Evolutionary conservation across 2,329 filamentous ascomycete species (phyloP), one percentile per base, ranked within the genome.

Genomic region (Tolypocladium tropicale): DNA sequence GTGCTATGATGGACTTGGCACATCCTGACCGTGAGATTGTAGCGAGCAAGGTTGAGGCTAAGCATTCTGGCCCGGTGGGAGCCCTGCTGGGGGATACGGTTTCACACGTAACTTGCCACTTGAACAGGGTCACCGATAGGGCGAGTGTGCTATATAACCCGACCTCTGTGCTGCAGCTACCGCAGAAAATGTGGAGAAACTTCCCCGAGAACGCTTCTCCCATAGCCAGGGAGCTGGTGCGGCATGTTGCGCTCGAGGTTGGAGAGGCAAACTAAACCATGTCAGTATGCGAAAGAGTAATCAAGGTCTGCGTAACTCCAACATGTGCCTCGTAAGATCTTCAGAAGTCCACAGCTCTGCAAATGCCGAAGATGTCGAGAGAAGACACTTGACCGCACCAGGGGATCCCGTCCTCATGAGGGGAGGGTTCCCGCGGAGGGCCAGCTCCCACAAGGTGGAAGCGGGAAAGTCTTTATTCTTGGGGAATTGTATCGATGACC

Each of bases 401-500:
- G 53, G 61, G 60, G 62, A 76, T 76, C 77, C 79, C 77, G 61
- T 73, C 72, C 65, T 41, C 52, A 41, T 39, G 64, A 56, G 56
- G 63, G 70, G 74, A 78, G 77, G 70, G 65, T 72, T 68, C 64
- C 58, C 43, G 52, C 59, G 32, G 48, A 53, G 56, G 32, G 56
- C 60, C 61, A 62, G n/a, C n/a, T n/a, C 62, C 63, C 65, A 64
- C 56, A 50, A 49, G 37, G 52, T 57, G 59, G 62, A 62, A 55
- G 64, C 58, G 61, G 66, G 61, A 56, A 56, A 55, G 61, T 55
- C 58, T 53, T 82, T 73, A 58, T 69, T 87, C 63, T 87, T 65
- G 83, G 84, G 82, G 77, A 82, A 73, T 80, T 83, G 83, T 86
- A 87, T 86, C 84, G 83, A 77, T 83, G 77, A 72, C 75, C 78